Evolutionary conservation across 2,329 filamentous ascomycete species (phyloP).

Genomic region (Cordyceps cicadae): DNA sequence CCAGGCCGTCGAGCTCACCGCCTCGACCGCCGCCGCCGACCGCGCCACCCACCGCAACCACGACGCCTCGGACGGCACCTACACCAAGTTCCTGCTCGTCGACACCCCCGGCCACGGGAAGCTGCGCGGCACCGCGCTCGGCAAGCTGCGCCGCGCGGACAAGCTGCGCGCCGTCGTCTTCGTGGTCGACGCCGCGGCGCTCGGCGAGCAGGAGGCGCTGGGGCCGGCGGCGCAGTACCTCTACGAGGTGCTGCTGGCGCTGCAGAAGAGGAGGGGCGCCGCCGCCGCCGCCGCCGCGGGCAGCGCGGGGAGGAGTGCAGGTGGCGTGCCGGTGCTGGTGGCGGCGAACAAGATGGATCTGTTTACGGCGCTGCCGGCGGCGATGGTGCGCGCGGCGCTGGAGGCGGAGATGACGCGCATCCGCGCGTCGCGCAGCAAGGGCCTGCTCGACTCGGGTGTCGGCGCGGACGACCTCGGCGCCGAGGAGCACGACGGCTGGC

Average conservation of each 20-base stretch:
- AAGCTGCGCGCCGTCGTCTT: conserved; percentile 71
- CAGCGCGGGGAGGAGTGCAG: conserved; percentile 22
- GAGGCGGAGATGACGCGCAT: conserved; percentile 77
- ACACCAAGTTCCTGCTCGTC: conserved; percentile 65
- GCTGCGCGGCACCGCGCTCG: conserved; percentile 63
- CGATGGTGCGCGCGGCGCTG: conserved; percentile 63
- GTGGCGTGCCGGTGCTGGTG: conserved; percentile 66
- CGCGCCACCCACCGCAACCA: conserved; percentile 45
- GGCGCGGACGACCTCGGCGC: conserved; percentile 51
- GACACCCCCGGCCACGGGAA: conserved; percentile 97
- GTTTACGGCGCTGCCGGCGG: conserved; percentile 80
- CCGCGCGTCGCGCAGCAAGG: conserved; percentile 67
- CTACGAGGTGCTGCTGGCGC: conserved; percentile 74
- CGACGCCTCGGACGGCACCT: conserved; percentile 44
- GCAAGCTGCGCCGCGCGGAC: conserved; percentile 34
- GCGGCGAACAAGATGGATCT: conserved; percentile 94
- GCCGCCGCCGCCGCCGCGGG: conserved; percentile 29
- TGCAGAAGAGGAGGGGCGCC: conserved; percentile 56
- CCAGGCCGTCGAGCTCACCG: conserved; percentile 47
- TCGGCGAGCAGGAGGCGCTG: conserved; percentile 52
- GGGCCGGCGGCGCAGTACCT: conserved; percentile 74
- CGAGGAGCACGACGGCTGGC: conserved; percentile 73
- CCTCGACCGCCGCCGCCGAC: conserved; percentile 37
- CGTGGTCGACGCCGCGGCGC: conserved; percentile 73
- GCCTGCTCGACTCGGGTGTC: conserved; percentile 73